phyloP scores from a whole-genome alignment of 2,329 filamentous ascomycete species.

The Fusarium nematophilum region DNA sequence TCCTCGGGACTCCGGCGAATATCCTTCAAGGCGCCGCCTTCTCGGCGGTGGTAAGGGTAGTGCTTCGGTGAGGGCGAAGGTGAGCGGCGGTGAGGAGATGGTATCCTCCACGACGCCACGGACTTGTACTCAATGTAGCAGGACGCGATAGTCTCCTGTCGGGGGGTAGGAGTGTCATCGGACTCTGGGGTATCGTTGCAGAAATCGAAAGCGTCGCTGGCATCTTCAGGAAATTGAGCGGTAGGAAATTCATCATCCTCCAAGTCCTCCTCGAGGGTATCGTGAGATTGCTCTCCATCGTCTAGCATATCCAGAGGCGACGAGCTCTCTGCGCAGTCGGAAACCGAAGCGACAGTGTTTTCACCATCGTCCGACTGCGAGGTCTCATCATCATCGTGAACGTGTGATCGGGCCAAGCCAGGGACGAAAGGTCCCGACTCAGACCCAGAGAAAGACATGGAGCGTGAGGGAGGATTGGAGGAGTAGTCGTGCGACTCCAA shows the following conservation, averaged over 20 bases:
- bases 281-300: slow-evolving; percentile 46
- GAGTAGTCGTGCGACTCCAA: slow-evolving; percentile 47
- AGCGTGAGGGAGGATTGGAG: slow-evolving; percentile 58
- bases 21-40: slow-evolving; percentile 38
- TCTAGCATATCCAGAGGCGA: slow-evolving; percentile 48
- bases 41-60: slow-evolving; percentile 45
- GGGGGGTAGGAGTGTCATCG: slow-evolving; percentile 59
- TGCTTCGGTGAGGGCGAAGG: slow-evolving; percentile 51
- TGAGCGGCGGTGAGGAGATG: slow-evolving; percentile 48
- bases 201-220: slow-evolving; percentile 49
- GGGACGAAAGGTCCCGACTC: slow-evolving; percentile 56
- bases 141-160: slow-evolving; percentile 49
- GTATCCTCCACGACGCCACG: slow-evolving; percentile 47
- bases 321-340: slow-evolving; percentile 57
- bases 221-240: slow-evolving; percentile 55
- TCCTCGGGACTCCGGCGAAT: slow-evolving; percentile 61
- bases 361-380: slow-evolving; percentile 60
- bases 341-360: slow-evolving; percentile 57
- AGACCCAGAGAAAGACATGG: slow-evolving; percentile 64
- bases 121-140: slow-evolving; percentile 54
- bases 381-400: slow-evolving; percentile 55
- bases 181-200: slow-evolving; percentile 53
- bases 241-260: slow-evolving; percentile 52
- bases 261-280: slow-evolving; percentile 48
- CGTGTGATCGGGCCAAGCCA: slow-evolving; percentile 44